phyloP scores from a whole-genome alignment of 129 eudicot species.

The Pittosporum tobira region DNA sequence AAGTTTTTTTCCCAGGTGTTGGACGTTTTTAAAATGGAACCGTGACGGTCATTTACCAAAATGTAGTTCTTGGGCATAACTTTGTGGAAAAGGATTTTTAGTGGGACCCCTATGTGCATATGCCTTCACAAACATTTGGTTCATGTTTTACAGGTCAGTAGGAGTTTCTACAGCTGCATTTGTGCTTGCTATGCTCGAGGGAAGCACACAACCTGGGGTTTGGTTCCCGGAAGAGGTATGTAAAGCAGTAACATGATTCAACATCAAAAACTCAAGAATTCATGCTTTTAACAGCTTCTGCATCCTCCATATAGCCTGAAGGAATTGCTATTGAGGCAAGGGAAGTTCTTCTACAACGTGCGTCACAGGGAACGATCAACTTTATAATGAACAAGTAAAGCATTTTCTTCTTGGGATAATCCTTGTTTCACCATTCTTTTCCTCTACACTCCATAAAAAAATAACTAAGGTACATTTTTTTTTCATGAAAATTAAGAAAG shows the following conservation, averaged over 20 bases:
- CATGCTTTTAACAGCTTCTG: conserved; percentile 1
- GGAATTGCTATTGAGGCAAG: conserved; percentile 86
- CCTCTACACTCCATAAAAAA: neutral
- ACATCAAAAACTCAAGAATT: neutral
- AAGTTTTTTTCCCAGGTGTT: neutral
- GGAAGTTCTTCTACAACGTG: conserved; percentile 75
- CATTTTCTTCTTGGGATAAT: neutral
- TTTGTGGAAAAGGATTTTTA: neutral
- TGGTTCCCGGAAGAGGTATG: conserved; percentile 99
- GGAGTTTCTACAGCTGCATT: conserved; percentile 82
- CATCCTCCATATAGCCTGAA: conserved; percentile 47
- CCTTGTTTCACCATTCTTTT: neutral
- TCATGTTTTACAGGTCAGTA: conserved; percentile 50
- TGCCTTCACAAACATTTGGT: neutral
- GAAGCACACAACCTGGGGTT: conserved; percentile 90
- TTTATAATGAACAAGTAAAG: conserved; percentile 79
- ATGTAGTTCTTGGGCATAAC: neutral
- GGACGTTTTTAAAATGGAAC: neutral
- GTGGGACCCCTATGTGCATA: neutral
- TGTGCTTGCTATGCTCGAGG: conserved; percentile 85
- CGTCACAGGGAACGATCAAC: conserved; percentile 68
- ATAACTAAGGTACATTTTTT: too few relatives aligned
- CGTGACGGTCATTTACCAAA: too few relatives aligned
- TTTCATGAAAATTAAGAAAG: too few relatives aligned
- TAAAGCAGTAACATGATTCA: conserved; percentile 10